Evolutionary conservation across 1,284 basidiomycete species (phyloP), one percentile per base, ranked within the genome.

Genomic region (Boletus sp.): DNA sequence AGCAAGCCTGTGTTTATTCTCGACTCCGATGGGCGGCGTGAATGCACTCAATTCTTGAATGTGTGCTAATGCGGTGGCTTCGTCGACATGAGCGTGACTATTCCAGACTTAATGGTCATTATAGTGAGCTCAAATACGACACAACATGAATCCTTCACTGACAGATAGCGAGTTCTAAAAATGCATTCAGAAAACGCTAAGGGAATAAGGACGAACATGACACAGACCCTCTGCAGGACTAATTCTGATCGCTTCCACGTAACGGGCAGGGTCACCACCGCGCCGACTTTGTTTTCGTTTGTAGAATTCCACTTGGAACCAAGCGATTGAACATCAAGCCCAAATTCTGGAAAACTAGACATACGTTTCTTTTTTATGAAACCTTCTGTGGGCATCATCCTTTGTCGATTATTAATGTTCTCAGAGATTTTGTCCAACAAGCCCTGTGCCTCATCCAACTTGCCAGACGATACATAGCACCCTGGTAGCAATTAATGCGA

Each of bases 281-380:
- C 69, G 64, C 23, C 76, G 66, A 41, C 60, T 64, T 52, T 85
- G 82, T 59, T 89, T 88, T 54, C 74, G 73, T 61, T 81, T 79
- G 61, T 85, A 89, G 57, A 88, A 88, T 0, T 75, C 74, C 57
- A 89, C 86, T 89, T 41, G 27, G 3, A 48, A 26, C 4, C n/a
- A 50, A 46, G 7, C n/a, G 10, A 20, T 37, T 41, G 8, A 48
- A n/a, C 19, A 3, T 33, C 9, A 9, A 13, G n/a, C 20, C 42
- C 40, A 33, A 29, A 2, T 16, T 9, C 5, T 14, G 36, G 14
- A 32, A n/a, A 23, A 23, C 14, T 12, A 32, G 13, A 51, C 58
- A 2, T 42, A 53, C 54, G 81, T 82, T 84, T 86, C 70, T 84
- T 88, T 69, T 81, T 79, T 54, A 88, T 85, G 43, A 82, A 79